Percentiles rank a stretch among this genome's conserved stretches.
Evolutionary conservation across 148 eudicot species (phyloP).

Genomic region (Camellia granthamiana): DNA sequence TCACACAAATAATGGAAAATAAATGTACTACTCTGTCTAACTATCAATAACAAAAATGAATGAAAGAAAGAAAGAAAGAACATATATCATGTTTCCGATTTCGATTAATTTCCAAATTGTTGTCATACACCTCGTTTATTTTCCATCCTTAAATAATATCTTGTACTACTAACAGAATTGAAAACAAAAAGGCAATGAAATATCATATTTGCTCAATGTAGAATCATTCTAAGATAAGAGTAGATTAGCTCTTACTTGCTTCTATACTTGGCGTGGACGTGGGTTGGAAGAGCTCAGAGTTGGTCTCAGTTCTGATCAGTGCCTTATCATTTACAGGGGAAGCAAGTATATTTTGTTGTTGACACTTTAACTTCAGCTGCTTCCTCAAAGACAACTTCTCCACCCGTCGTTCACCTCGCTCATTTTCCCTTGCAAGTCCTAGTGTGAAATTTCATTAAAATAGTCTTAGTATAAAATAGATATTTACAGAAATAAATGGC

Average conservation of each 20-base stretch:
- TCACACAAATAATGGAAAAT: not conserved
- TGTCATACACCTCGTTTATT: not conserved
- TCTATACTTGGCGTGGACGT: slow-evolving; percentile 34
- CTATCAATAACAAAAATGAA: not conserved
- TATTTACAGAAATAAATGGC: not conserved
- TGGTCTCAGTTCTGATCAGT: slow-evolving; percentile 32
- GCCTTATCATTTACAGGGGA: slow-evolving; percentile 33
- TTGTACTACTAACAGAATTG: not conserved
- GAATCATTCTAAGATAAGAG: not conserved
- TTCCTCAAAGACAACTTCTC: slow-evolving; percentile 79
- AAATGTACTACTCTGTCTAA: not conserved
- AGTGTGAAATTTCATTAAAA: slow-evolving; percentile 11
- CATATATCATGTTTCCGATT: not conserved
- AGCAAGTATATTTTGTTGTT: slow-evolving; percentile 39
- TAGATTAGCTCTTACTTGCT: slow-evolving; percentile 32
- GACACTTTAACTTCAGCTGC: slow-evolving; percentile 72
- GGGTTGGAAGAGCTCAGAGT: slow-evolving; percentile 32
- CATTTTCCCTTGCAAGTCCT: slow-evolving; percentile 55
- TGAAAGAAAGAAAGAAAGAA: not conserved
- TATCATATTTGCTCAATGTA: not conserved
- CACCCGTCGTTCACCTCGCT: slow-evolving; percentile 56
- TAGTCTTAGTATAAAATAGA: not conserved
- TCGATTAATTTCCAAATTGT: not conserved
- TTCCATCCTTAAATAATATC: not conserved
- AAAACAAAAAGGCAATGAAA: not conserved